phyloP scores from a whole-genome alignment of 129 eudicot species.

The Lactuca sativa region DNA sequence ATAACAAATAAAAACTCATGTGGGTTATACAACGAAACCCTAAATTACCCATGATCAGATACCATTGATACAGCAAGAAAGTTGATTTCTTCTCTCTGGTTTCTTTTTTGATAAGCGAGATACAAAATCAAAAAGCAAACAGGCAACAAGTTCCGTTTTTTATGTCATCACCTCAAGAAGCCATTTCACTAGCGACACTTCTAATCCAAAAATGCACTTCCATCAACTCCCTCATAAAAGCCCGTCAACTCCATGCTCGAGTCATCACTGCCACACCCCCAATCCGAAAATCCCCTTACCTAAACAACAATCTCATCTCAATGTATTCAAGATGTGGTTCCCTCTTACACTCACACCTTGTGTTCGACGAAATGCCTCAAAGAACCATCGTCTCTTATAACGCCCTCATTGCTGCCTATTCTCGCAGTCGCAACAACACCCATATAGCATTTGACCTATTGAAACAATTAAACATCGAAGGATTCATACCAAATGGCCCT shows the following conservation, averaged over 20 bases:
- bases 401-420: slow-evolving; percentile 61
- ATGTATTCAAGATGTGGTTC: slow-evolving; percentile 78
- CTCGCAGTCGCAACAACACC: slow-evolving; percentile 35
- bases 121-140: neutral
- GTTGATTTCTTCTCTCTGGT: neutral
- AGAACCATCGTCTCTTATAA: slow-evolving; percentile 63
- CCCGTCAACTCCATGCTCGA: slow-evolving; percentile 76
- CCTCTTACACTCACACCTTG: neutral
- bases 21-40: neutral
- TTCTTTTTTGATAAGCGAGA: neutral
- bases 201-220: slow-evolving; percentile 54
- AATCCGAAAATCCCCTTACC: slow-evolving; percentile 42
- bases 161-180: slow-evolving; percentile 50
- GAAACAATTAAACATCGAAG: slow-evolving; percentile 35
- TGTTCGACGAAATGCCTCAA: slow-evolving; percentile 19
- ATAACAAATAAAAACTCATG: neutral
- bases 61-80: neutral
- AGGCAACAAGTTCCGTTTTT: neutral
- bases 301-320: slow-evolving; percentile 67
- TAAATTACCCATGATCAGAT: neutral
- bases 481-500: slow-evolving; percentile 50
- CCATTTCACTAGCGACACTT: slow-evolving; percentile 37
- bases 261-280: slow-evolving; percentile 58
- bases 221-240: slow-evolving; percentile 46
- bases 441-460: slow-evolving; percentile 42